These are phyloP conservation scores for Gentiana straminea DNA, from an alignment of 257 asterid genomes.

Conservation along the genomic window DNA sequence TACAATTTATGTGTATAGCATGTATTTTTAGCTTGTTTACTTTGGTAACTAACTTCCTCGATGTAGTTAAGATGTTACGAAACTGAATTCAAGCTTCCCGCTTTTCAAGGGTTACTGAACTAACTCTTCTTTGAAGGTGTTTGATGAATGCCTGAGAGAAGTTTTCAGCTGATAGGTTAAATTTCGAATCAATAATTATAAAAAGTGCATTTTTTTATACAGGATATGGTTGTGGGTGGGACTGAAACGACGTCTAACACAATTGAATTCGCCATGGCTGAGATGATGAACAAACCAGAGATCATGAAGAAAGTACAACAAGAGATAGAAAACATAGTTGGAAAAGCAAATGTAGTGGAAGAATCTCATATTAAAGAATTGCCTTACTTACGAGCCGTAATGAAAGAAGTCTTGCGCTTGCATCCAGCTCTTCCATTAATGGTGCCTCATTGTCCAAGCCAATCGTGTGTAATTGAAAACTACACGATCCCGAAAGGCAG, in stretches of 20 bases:
- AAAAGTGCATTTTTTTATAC: background rate
- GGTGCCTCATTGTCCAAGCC: conserved; percentile 18
- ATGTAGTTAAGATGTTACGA: too few relatives aligned
- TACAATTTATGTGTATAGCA: too few relatives aligned
- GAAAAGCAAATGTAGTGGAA: conserved; percentile 13
- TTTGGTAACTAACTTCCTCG: too few relatives aligned
- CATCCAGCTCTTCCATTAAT: conserved; percentile 19
- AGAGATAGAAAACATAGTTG: conserved; percentile 16
- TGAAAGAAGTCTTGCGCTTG: conserved; percentile 22
- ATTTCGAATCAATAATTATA: background rate
- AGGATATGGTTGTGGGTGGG: conserved; percentile 19
- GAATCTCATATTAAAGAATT: conserved; percentile 18
- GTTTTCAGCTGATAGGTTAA: too few relatives aligned
- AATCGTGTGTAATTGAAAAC: conserved; percentile 11
- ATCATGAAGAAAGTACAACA: conserved; percentile 14
- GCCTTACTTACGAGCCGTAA: conserved; percentile 18
- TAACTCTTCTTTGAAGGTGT: too few relatives aligned
- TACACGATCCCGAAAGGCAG: conserved; percentile 20
- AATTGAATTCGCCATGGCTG: conserved; percentile 20
- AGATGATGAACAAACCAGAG: conserved; percentile 15
- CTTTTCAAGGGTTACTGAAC: too few relatives aligned
- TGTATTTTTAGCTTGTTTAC: too few relatives aligned
- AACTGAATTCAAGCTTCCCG: too few relatives aligned
- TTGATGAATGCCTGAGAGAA: too few relatives aligned
- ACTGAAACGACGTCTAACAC: conserved; percentile 15